These are phyloP conservation scores for Paradendryphiella salina DNA, from an alignment of 2,329 filamentous ascomycete genomes.

Conservation along the genomic window DNA sequence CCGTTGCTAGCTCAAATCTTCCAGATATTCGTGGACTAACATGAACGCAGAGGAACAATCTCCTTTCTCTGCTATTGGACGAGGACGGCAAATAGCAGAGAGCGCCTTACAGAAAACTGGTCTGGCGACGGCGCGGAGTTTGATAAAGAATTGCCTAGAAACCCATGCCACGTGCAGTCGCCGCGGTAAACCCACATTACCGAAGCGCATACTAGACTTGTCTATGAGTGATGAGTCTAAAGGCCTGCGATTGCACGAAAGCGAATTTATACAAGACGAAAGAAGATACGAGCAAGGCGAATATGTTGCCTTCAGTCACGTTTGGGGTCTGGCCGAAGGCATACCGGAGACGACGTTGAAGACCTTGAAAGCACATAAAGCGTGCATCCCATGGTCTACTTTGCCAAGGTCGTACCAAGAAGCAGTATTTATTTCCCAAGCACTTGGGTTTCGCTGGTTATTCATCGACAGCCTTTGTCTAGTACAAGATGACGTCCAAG, in stretches of 20 bases:
- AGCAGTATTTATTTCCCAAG: slow-evolving; percentile 40
- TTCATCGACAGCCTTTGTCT: slow-evolving; percentile 46
- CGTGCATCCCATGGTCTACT: slow-evolving; percentile 34
- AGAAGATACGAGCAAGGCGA: slow-evolving; percentile 38
- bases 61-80: slow-evolving; percentile 42
- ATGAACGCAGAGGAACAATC: slow-evolving; percentile 40
- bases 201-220: slow-evolving; percentile 40
- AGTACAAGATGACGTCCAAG: slow-evolving; percentile 35
- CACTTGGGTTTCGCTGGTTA: slow-evolving; percentile 43
- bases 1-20: slow-evolving; percentile 6
- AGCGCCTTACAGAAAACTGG: slow-evolving; percentile 37
- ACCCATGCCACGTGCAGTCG: slow-evolving; percentile 37
- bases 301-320: slow-evolving; percentile 40
- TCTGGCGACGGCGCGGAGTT: slow-evolving; percentile 27
- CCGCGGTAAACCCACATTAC: slow-evolving; percentile 29
- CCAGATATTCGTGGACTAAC: slow-evolving; percentile 6
- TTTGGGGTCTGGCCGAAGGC: slow-evolving; percentile 36
- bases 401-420: slow-evolving; percentile 44
- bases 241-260: slow-evolving; percentile 36
- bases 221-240: slow-evolving; percentile 34
- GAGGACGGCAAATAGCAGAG: slow-evolving; percentile 36
- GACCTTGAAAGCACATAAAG: slow-evolving; percentile 33
- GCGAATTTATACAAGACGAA: slow-evolving; percentile 30
- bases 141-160: slow-evolving; percentile 39
- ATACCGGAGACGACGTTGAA: slow-evolving; percentile 37